Conservation (phyloP, 2,329 filamentous ascomycete species). For the Talaromyces sp. region DNA sequence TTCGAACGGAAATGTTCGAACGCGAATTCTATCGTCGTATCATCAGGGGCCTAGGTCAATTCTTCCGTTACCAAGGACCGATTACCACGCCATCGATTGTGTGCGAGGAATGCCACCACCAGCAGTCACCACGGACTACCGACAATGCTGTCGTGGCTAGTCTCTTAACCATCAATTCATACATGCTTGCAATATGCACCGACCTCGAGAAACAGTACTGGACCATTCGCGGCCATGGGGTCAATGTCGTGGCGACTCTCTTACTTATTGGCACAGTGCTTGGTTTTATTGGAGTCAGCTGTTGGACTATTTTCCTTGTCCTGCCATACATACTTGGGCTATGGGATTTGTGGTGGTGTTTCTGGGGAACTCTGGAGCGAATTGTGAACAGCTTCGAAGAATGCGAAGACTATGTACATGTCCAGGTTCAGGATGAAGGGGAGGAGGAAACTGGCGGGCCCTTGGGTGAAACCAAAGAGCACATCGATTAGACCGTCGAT, state of each 20-base stretch:
- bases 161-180: not conserved
- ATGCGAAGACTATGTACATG: not conserved
- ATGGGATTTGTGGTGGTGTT: conserved; percentile 12
- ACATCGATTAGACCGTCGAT: not conserved
- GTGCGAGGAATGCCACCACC: conserved; percentile 16
- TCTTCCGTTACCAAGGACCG: not conserved
- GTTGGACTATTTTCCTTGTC: not conserved
- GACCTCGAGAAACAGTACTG: conserved; percentile 12
- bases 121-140: conserved; percentile 13
- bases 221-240: not conserved
- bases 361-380: not conserved
- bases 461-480: not conserved
- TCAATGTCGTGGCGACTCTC: not conserved
- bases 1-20: not conserved
- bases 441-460: not conserved
- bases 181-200: conserved; percentile 8
- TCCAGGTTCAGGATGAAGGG: not conserved
- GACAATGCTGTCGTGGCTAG: conserved; percentile 10
- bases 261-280: not conserved
- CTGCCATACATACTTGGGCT: conserved; percentile 10
- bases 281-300: not conserved
- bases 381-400: not conserved
- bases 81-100: conserved; percentile 5
- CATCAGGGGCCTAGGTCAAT: not conserved
- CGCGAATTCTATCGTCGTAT: not conserved